Evolutionary conservation across 169 alveolate species (phyloP).

Genomic region (Plasmodium gallinaceum): DNA sequence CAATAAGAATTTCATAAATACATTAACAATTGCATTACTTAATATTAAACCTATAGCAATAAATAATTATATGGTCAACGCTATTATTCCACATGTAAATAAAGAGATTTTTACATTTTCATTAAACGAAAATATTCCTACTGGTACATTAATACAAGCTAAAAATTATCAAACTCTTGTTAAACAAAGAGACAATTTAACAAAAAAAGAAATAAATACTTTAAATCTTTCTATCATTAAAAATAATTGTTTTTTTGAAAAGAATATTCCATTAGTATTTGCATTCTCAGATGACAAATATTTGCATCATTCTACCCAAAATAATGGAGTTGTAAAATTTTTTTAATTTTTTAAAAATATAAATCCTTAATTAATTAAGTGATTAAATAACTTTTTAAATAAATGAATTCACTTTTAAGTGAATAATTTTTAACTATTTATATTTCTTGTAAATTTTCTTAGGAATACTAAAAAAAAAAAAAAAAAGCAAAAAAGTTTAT

Average conservation of each 20-base stretch:
- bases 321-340: constrained; percentile 30
- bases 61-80: constrained; percentile 55
- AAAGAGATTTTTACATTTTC: constrained; percentile 27
- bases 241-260: constrained; percentile 49
- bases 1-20: constrained; percentile 3
- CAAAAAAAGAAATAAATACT: constrained; percentile 45
- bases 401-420: too few species aligned
- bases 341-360: constrained; percentile 1
- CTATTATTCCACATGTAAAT: constrained; percentile 67
- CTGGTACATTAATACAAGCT: constrained; percentile 47
- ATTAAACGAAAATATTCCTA: constrained; percentile 22
- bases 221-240: constrained; percentile 43
- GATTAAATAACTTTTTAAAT: too few species aligned
- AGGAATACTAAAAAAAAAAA: too few species aligned
- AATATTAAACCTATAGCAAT: constrained; percentile 62
- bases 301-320: constrained; percentile 28
- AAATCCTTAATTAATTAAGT: too few species aligned
- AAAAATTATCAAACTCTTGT: constrained; percentile 64
- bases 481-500: too few species aligned
- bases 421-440: too few species aligned
- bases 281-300: constrained; percentile 44
- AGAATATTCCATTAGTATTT: constrained; percentile 52
- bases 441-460: too few species aligned
- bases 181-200: constrained; percentile 70
- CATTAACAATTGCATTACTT: constrained; percentile 41